Evolutionary conservation across 192 early-diverging fungal species (phyloP).

Genomic region (Linnemannia hyalina): DNA sequence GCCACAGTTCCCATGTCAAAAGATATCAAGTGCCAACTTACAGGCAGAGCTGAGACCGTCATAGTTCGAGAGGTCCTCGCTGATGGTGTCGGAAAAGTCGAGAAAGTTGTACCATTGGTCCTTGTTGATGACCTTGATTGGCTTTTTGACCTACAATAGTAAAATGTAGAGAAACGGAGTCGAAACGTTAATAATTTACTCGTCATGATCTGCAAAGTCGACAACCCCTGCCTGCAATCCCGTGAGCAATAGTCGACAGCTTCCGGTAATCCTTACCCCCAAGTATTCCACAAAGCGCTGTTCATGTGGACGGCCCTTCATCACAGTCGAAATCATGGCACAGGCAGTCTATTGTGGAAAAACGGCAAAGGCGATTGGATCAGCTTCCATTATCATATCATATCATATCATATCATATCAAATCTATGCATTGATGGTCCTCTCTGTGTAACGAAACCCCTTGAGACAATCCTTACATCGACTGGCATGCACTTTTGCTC

Average conservation of each 20-base stretch:
- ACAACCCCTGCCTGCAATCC: neutral
- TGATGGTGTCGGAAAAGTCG: constrained; percentile 68
- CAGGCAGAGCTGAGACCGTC: constrained; percentile 71
- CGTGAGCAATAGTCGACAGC: neutral
- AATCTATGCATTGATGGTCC: neutral
- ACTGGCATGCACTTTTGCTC: constrained; percentile 72
- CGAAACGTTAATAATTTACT: neutral
- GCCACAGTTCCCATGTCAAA: neutral
- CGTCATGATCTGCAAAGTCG: neutral
- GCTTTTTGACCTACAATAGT: constrained; percentile 47
- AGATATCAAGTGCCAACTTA: constrained; percentile 47
- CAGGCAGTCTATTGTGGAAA: constrained; percentile 57
- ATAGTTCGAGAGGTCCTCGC: constrained; percentile 65
- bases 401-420: neutral
- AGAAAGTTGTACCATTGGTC: constrained; percentile 79
- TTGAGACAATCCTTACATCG: constrained; percentile 58
- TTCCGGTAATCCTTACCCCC: constrained; percentile 27
- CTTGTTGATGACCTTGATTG: constrained; percentile 72
- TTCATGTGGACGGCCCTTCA: constrained; percentile 61
- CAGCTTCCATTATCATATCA: neutral
- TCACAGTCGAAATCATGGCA: constrained; percentile 66
- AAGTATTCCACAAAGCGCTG: constrained; percentile 65
- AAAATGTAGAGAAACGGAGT: neutral
- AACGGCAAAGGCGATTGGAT: neutral
- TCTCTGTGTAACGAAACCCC: neutral